These are phyloP conservation scores for Penicillium occitanis DNA, from an alignment of 2,329 filamentous ascomycete genomes.

Conservation along the genomic window DNA sequence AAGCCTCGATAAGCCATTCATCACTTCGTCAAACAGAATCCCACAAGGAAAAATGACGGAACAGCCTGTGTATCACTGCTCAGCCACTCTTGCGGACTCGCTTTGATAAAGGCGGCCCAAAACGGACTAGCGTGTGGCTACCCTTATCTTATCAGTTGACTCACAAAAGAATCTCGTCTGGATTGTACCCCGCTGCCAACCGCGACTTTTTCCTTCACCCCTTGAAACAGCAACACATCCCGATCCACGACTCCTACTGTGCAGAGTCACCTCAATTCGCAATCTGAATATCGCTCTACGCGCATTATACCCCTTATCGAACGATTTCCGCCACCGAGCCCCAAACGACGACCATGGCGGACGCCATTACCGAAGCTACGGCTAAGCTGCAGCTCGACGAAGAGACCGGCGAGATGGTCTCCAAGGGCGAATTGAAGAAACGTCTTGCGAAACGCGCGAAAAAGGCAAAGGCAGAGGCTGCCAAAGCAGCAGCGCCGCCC, in stretches of 20 bases:
- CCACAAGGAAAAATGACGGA: neutral
- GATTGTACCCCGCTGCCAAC: slow-evolving; percentile 1
- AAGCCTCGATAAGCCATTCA: neutral
- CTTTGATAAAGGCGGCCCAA: neutral
- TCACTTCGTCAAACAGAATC: neutral
- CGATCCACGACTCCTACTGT: neutral
- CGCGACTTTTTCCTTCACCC: neutral
- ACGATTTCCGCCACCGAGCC: neutral
- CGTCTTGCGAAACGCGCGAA: slow-evolving; percentile 51
- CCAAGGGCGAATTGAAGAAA: slow-evolving; percentile 65
- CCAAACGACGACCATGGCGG: slow-evolving; percentile 19
- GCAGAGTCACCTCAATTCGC: neutral
- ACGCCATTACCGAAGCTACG: slow-evolving; percentile 35
- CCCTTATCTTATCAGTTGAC: slow-evolving; percentile 9
- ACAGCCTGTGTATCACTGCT: neutral
- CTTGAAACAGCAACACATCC: slow-evolving; percentile 2
- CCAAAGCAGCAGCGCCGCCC: slow-evolving; percentile 9
- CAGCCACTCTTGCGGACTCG: neutral
- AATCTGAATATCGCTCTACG: neutral
- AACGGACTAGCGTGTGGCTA: neutral
- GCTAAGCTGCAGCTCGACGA: slow-evolving; percentile 63
- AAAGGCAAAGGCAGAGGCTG: slow-evolving; percentile 18
- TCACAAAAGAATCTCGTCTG: slow-evolving; percentile 6
- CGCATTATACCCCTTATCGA: neutral
- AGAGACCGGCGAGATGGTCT: slow-evolving; percentile 66